Base-by-base conservation (phyloP, 2,329 filamentous ascomycete species). In the Setomelanomma holmii region DNA sequence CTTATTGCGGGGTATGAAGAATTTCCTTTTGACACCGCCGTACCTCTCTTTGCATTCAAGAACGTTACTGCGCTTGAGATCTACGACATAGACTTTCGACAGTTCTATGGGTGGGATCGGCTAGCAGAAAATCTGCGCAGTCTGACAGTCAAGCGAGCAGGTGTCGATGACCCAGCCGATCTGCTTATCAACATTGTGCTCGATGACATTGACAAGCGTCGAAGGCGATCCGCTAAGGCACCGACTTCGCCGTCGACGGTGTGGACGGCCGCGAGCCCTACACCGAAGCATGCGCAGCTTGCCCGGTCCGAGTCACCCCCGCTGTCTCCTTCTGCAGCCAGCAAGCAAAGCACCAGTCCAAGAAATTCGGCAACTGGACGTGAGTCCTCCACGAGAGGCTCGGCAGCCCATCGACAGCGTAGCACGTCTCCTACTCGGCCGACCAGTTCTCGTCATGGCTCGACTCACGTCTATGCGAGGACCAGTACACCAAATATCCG, bases 91-190 rank as follows among this genome's bases (percentile, higher is more conserved):
- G 95, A 99, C 75, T 97, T 96, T 72, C 87, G 95, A 56, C 93
- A 96, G 66, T 97, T 98, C 77, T 96, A 92, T 76, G 95, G 95
- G 51, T 99, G 95, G 95, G 93, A 99, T 73, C 87, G 90, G 52
- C 78, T 98, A 49, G 90, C 95, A 7, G 95, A 99, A 71, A 93
- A 97, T 74, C 79, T 99, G 57, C 88, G 92, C 53, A 96, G 91
- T 56, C 81, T 99, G 59, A 95, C 90, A 2, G 81, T 99, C 60
- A 96, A 92, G 77, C 87, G 92, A 63, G 93, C 90, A 49, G 87
- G 88, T 58, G 82, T 99, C 39, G 92, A 97, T 58, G 93, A 99
- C 68, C 91, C 91, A 3, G 88, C 89, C 16, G 95, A 98, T 71
- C 84, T 99, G 34, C 80, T 98, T 41, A 90, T 95, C 58, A 89